Evolutionary conservation across 768 basidiomycete genomes (phyloP).

Genomic region (Hericium alpestre): DNA sequence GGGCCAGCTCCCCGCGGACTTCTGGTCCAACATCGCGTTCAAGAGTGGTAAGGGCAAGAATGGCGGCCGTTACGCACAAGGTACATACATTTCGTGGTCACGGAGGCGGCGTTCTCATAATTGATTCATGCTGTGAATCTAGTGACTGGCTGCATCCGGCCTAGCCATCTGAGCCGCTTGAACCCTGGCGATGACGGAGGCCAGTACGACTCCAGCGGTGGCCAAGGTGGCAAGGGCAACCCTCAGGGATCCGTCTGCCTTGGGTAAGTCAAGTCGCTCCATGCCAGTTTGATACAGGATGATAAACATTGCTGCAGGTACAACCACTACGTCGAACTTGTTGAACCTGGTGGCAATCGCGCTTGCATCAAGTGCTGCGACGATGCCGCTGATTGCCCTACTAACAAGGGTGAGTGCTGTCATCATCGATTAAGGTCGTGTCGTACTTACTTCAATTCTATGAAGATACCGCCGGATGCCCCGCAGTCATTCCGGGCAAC

Average conservation of each 20-base stretch:
- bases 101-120: no score
- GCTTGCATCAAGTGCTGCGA: conserved; percentile 54
- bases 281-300: no score
- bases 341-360: conserved; percentile 39
- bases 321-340: conserved; percentile 50
- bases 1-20: conserved; percentile 34
- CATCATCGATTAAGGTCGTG: neutral
- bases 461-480: conserved; percentile 41
- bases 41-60: conserved; percentile 30
- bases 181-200: conserved; percentile 41
- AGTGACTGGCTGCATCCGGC: conserved; percentile 51
- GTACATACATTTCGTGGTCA: neutral
- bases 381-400: conserved; percentile 43
- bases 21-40: conserved; percentile 42
- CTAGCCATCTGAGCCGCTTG: conserved; percentile 30
- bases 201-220: conserved; percentile 51
- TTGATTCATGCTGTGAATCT: neutral
- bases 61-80: conserved; percentile 33
- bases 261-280: conserved; percentile 25
- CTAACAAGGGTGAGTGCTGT: conserved; percentile 28
- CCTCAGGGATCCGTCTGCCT: conserved; percentile 40
- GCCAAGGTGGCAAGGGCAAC: conserved; percentile 38
- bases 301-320: conserved; percentile 22
- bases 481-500: conserved; percentile 39
- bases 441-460: neutral